phyloP scores from a whole-genome alignment of 2,329 filamentous ascomycete species.

The Rutstroemia sp. region DNA sequence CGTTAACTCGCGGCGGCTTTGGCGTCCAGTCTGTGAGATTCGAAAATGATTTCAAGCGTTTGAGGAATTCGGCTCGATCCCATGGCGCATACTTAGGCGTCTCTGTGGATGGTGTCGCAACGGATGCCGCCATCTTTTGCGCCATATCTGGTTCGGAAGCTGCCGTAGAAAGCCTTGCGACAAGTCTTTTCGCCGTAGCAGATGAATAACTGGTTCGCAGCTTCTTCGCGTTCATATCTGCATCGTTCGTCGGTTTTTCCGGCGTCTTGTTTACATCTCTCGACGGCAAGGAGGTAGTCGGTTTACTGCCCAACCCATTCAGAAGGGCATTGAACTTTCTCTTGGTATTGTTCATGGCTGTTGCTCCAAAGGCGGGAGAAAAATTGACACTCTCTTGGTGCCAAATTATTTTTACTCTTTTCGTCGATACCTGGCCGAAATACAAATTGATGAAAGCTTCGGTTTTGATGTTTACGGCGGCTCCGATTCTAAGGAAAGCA shows the following conservation, averaged over 20 bases:
- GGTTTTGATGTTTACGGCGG: not conserved
- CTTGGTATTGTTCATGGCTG: constrained; percentile 67
- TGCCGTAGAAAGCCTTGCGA: not conserved
- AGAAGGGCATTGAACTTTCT: constrained; percentile 74
- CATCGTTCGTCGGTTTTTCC: constrained; percentile 24
- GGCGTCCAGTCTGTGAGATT: constrained; percentile 91
- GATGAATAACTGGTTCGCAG: constrained; percentile 21
- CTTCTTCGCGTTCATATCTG: constrained; percentile 24
- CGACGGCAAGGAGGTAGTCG: constrained; percentile 35
- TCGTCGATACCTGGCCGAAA: not conserved
- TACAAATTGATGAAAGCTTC: not conserved
- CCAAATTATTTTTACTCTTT: not conserved
- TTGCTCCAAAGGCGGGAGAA: not conserved
- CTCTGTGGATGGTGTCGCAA: constrained; percentile 20
- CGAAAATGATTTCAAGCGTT: constrained; percentile 77
- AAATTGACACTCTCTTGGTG: not conserved
- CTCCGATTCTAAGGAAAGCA: not conserved
- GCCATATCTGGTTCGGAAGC: constrained; percentile 7
- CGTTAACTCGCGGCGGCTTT: constrained; percentile 77
- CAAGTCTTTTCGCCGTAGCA: constrained; percentile 8
- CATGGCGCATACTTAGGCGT: constrained; percentile 74
- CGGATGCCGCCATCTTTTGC: constrained; percentile 23
- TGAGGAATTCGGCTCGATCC: constrained; percentile 76
- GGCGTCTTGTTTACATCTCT: constrained; percentile 33
- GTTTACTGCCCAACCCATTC: constrained; percentile 52